Conservation (phyloP, 208 protist species). For the Tetramitus jugosus region DNA sequence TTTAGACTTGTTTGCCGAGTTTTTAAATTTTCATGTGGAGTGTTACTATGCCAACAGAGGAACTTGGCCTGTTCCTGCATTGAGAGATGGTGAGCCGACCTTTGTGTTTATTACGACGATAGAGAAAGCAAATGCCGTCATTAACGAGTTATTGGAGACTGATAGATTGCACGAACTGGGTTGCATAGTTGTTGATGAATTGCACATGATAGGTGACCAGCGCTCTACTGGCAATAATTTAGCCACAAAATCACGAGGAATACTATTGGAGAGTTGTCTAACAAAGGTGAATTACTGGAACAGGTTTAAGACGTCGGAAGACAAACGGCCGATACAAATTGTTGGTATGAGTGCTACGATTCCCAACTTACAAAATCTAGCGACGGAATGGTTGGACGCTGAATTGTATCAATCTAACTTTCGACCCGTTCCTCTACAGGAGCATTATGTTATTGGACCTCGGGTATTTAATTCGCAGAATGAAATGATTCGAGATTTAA, state of each 20-base stretch:
- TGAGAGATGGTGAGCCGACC: no score
- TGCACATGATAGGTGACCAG: slow-evolving; percentile 88
- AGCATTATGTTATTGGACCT: no score
- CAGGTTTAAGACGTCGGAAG: not conserved
- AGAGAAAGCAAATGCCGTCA: slow-evolving; percentile 78
- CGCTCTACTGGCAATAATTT: no score
- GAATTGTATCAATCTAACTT: slow-evolving; percentile 56
- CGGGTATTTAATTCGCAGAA: no score
- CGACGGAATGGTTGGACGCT: slow-evolving; percentile 64
- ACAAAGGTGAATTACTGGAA: slow-evolving; percentile 52
- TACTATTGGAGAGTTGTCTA: slow-evolving; percentile 68
- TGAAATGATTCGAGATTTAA: slow-evolving; percentile 20
- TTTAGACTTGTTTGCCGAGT: slow-evolving; percentile 50
- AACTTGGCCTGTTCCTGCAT: slow-evolving; percentile 50
- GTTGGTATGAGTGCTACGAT: slow-evolving; percentile 84
- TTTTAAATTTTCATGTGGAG: slow-evolving; percentile 63
- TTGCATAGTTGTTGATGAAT: slow-evolving; percentile 77
- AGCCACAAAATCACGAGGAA: slow-evolving; percentile 67
- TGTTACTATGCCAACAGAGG: slow-evolving; percentile 63
- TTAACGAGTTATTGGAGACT: slow-evolving; percentile 69
- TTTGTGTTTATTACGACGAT: slow-evolving; percentile 75
- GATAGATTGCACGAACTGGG: slow-evolving; percentile 54
- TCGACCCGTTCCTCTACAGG: slow-evolving; percentile 60
- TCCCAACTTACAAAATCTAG: slow-evolving; percentile 63
- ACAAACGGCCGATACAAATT: slow-evolving; percentile 50